phyloP scores from a whole-genome alignment of 2,329 filamentous ascomycete species.

The Stylonectria norvegica region DNA sequence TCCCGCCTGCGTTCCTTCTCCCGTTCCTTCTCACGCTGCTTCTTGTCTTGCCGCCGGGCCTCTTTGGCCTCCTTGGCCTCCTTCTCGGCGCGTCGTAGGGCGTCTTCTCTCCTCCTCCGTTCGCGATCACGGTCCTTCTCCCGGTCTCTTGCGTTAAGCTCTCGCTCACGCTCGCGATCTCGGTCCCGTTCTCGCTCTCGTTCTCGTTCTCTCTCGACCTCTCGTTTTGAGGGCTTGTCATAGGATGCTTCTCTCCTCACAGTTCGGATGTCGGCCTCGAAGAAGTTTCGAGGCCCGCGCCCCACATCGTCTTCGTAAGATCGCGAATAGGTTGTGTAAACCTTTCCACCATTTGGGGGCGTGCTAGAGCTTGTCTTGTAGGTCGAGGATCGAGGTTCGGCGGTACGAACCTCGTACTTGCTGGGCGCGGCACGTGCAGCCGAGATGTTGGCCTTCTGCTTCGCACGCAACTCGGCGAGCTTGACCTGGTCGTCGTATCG shows the following conservation, averaged over 20 bases:
- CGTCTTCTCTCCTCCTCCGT: constrained; percentile 26
- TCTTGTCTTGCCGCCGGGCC: constrained; percentile 34
- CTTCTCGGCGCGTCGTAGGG: constrained; percentile 24
- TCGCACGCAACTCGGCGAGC: constrained; percentile 63
- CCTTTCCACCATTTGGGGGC: constrained; percentile 32
- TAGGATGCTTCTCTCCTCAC: constrained; percentile 47
- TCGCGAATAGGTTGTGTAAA: constrained; percentile 34
- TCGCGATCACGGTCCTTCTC: constrained; percentile 17
- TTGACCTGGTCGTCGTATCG: constrained; percentile 76
- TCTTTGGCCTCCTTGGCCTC: constrained; percentile 34
- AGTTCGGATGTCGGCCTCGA: constrained; percentile 41
- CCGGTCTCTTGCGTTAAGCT: constrained; percentile 21
- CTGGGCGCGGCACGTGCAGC: constrained; percentile 39
- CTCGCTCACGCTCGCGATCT: constrained; percentile 32
- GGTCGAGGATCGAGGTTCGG: constrained; percentile 45
- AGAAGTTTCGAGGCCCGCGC: constrained; percentile 39
- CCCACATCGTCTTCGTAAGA: constrained; percentile 49
- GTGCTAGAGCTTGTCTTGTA: constrained; percentile 34
- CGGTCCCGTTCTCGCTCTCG: constrained; percentile 34
- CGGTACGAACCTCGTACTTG: constrained; percentile 48
- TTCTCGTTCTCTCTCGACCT: constrained; percentile 35
- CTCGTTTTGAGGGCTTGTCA: constrained; percentile 42
- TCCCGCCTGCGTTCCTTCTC: constrained; percentile 39
- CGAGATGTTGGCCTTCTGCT: constrained; percentile 46
- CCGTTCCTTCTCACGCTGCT: constrained; percentile 32